A percentile compares a stretch with the other conserved stretches of the same genome.
Conservation (phyloP, 2,329 filamentous ascomycete genomes). For the Xenoacremonium recifei region DNA sequence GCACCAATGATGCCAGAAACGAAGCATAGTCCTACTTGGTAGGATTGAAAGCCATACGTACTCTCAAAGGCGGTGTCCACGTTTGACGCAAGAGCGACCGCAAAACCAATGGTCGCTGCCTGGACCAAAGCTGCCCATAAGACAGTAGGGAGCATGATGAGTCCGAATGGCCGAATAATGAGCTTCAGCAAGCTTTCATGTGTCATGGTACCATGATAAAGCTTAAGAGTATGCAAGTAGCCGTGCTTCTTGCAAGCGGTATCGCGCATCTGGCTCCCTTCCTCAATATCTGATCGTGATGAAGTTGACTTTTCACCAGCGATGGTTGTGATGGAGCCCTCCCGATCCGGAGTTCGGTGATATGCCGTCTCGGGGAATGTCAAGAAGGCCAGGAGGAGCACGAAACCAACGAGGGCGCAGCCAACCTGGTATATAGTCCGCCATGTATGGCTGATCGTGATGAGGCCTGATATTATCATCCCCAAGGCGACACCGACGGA, state of each 20-base stretch:
- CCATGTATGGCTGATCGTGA: conserved; percentile 49
- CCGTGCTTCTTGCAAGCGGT: conserved; percentile 20
- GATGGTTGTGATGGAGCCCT: conserved; percentile 4
- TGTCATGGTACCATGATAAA: conserved; percentile 43
- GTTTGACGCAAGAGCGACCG: conserved; percentile 55
- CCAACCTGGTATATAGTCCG: conserved; percentile 51
- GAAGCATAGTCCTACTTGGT: conserved; percentile 51
- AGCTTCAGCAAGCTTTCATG: conserved; percentile 47
- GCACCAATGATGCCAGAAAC: conserved; percentile 47
- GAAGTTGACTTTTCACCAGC: conserved; percentile 10
- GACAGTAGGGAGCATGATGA: conserved; percentile 51
- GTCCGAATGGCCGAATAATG: conserved; percentile 46
- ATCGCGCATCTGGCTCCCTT: conserved; percentile 3
- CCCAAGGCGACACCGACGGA: conserved; percentile 42
- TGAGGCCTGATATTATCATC: conserved; percentile 44
- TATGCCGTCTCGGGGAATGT: conserved; percentile 57
- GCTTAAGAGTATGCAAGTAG: conserved; percentile 34
- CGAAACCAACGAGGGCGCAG: conserved; percentile 46
- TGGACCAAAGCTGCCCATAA: conserved; percentile 55
- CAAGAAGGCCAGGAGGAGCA: conserved; percentile 48
- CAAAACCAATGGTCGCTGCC: conserved; percentile 54
- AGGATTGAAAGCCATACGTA: conserved; percentile 44
- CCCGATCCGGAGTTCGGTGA: conserved; percentile 25
- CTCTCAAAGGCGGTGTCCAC: conserved; percentile 41
- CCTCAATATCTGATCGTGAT: conserved; percentile 14